phyloP scores from a whole-genome alignment of 1,284 basidiomycete species.

The Butyriboletus appendiculatus region DNA sequence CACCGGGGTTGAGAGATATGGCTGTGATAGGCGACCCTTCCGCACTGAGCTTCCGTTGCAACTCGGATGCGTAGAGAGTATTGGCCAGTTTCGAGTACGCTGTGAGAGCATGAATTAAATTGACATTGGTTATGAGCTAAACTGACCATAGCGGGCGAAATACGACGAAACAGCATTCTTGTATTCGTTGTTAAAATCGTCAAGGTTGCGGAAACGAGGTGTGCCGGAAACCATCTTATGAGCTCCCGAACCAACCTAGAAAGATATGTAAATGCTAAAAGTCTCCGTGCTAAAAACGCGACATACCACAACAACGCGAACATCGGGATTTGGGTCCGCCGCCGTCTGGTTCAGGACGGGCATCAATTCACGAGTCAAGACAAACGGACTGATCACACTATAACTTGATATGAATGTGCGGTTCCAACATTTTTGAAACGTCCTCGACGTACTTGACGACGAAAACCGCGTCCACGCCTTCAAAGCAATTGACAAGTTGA shows the following conservation, averaged over 20 bases:
- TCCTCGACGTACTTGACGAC: slow-evolving; percentile 43
- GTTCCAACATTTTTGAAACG: neutral
- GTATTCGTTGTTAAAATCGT: slow-evolving; percentile 43
- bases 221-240: slow-evolving; percentile 20
- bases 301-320: slow-evolving; percentile 51
- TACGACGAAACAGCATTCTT: slow-evolving; percentile 25
- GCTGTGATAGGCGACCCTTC: slow-evolving; percentile 33
- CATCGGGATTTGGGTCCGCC: slow-evolving; percentile 44
- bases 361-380: slow-evolving; percentile 50
- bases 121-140: neutral
- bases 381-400: slow-evolving; percentile 49
- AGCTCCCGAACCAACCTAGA: slow-evolving; percentile 26
- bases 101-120: slow-evolving; percentile 11
- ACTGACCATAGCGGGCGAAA: slow-evolving; percentile 42
- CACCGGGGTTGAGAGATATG: slow-evolving; percentile 39
- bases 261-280: neutral
- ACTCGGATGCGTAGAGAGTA: slow-evolving; percentile 40
- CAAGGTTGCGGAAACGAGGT: slow-evolving; percentile 38
- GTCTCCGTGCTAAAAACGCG: neutral
- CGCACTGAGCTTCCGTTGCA: slow-evolving; percentile 40
- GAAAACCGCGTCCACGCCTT: slow-evolving; percentile 43
- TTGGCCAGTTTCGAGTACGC: slow-evolving; percentile 45
- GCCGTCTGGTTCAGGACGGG: slow-evolving; percentile 50
- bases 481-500: neutral
- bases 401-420: neutral